Percentiles rank a stretch among this genome's conserved stretches.
These are phyloP conservation scores for Microbotryomycetes sp. DNA, from an alignment of 1,284 basidiomycete genomes.

Conservation along the genomic window DNA sequence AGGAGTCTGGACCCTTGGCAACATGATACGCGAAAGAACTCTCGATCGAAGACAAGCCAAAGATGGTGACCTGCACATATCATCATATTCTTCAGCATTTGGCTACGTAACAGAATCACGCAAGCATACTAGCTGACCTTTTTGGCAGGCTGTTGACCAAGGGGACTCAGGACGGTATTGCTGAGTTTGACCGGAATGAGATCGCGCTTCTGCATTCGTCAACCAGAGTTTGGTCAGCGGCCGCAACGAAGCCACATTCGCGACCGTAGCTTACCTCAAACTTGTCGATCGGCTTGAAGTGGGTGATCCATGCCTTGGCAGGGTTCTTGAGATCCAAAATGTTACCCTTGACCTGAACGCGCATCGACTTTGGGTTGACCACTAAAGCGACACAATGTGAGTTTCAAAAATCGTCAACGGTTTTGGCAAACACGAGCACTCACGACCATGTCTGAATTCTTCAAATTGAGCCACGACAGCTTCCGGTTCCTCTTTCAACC, in stretches of 20 bases:
- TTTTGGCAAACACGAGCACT: constrained; percentile 40
- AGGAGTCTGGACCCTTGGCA: constrained; percentile 54
- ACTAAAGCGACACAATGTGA: constrained; percentile 48
- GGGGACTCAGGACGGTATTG: constrained; percentile 61
- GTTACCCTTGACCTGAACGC: constrained; percentile 84
- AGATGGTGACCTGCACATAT: constrained; percentile 63
- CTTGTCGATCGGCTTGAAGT: constrained; percentile 55
- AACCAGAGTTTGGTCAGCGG: constrained; percentile 28
- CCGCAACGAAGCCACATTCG: too few relatives aligned
- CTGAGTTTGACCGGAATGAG: constrained; percentile 64
- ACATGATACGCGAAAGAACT: constrained; percentile 80
- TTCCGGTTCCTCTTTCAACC: constrained; percentile 67
- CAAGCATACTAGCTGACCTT: constrained; percentile 50
- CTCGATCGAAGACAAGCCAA: constrained; percentile 88
- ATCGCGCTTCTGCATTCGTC: constrained; percentile 52
- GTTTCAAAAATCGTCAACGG: neutral
- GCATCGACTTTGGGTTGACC: constrained; percentile 67
- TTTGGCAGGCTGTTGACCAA: constrained; percentile 66
- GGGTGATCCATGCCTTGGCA: constrained; percentile 61
- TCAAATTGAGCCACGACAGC: constrained; percentile 66
- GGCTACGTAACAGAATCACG: neutral
- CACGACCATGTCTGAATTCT: constrained; percentile 61
- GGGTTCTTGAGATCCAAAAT: constrained; percentile 66
- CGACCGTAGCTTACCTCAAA: constrained; percentile 51
- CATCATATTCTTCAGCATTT: neutral